phyloP scores from a whole-genome alignment of 2,329 filamentous ascomycete genomes.

The Beauveria sp. region DNA sequence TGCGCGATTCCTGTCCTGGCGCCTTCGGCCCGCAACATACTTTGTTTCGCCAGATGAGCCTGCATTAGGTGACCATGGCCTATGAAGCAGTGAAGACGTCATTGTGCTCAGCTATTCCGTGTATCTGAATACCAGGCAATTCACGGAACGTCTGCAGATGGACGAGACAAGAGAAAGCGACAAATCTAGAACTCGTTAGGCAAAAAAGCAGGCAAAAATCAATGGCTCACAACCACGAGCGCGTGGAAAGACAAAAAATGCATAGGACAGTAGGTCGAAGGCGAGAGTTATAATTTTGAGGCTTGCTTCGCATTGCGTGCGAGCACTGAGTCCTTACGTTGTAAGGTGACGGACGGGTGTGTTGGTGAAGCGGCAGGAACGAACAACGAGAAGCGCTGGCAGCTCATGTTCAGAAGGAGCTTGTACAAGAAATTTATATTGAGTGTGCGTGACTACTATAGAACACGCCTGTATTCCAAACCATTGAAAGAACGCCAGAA shows the following conservation, averaged over 20 bases:
- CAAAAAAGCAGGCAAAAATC: not conserved
- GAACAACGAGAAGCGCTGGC: not conserved
- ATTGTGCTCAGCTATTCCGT: not conserved
- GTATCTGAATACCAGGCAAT: not conserved
- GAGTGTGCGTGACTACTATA: not conserved
- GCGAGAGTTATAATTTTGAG: not conserved
- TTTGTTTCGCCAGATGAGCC: slow-evolving; percentile 2
- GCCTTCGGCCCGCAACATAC: not conserved
- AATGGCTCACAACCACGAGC: not conserved
- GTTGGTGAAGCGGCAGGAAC: not conserved
- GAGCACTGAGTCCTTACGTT: not conserved
- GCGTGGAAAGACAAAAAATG: not conserved
- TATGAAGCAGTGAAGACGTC: slow-evolving; percentile 2
- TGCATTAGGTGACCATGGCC: slow-evolving; percentile 8
- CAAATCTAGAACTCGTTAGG: not conserved
- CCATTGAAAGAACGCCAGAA: slow-evolving; percentile 12
- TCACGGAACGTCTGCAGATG: not conserved
- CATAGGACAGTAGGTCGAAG: not conserved
- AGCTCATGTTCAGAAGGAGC: not conserved
- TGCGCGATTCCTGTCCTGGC: not conserved
- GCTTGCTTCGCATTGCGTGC: not conserved
- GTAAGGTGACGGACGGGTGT: too few relatives aligned
- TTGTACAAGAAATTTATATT: slow-evolving; percentile 2
- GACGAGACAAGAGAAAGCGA: not conserved
- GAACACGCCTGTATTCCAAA: not conserved